Conservation (phyloP, 2,329 filamentous ascomycete genomes). For the Botrytis porri region DNA sequence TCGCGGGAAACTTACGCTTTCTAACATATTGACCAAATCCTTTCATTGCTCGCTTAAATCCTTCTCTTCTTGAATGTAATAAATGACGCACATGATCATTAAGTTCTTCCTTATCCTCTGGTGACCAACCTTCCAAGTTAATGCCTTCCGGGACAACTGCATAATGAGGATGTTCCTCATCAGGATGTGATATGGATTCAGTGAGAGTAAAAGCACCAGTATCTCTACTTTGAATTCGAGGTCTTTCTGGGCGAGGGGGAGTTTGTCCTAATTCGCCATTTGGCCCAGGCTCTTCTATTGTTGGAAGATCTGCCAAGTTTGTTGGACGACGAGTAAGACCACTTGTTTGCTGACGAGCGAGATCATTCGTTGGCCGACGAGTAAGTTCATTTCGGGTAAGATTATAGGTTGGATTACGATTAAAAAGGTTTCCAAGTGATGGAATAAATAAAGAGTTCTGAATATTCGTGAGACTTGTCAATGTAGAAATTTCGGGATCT, state of each 20-base stretch:
- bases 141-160: slow-evolving; percentile 76
- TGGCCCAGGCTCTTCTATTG: slow-evolving; percentile 20
- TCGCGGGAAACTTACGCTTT: slow-evolving; percentile 52
- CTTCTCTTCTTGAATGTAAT: slow-evolving; percentile 75
- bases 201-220: slow-evolving; percentile 36
- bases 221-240: slow-evolving; percentile 25
- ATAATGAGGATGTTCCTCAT: slow-evolving; percentile 60
- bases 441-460: slow-evolving; percentile 88
- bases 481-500: slow-evolving; percentile 58
- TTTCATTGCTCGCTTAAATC: slow-evolving; percentile 74
- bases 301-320: slow-evolving; percentile 16
- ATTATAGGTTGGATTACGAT: slow-evolving; percentile 75
- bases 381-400: slow-evolving; percentile 49
- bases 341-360: slow-evolving; percentile 9
- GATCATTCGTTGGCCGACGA: slow-evolving; percentile 36
- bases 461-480: slow-evolving; percentile 83
- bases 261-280: slow-evolving; percentile 13
- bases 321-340: slow-evolving; percentile 7
- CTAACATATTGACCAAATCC: slow-evolving; percentile 78
- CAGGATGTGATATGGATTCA: slow-evolving; percentile 66
- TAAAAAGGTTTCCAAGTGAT: slow-evolving; percentile 71
- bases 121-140: slow-evolving; percentile 69
- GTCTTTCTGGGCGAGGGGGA: neutral
- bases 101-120: slow-evolving; percentile 69
- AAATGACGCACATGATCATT: slow-evolving; percentile 86